A percentile compares a stretch with the other conserved stretches of the same genome.
These are phyloP conservation scores for Geotrichum aggregatum DNA, from an alignment of 1,139 yeast species.

Conservation along the genomic window DNA sequence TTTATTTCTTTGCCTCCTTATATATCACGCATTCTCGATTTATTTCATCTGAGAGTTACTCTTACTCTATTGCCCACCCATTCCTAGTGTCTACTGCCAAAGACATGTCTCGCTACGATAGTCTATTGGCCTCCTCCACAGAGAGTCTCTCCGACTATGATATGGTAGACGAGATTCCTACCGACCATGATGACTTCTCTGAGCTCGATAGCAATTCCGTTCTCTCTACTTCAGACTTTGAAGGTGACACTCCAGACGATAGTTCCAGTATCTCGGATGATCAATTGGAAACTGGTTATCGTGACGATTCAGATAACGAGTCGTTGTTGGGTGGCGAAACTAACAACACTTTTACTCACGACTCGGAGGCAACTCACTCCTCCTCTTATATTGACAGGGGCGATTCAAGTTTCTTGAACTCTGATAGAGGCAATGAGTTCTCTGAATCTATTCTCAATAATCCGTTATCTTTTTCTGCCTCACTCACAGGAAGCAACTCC, in stretches of 20 bases:
- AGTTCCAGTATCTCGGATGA: background rate
- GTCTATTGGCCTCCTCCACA: background rate
- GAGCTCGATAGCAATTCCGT: background rate
- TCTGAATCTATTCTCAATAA: background rate
- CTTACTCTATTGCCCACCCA: background rate
- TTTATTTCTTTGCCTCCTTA: background rate
- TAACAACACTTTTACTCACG: background rate
- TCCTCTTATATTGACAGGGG: background rate
- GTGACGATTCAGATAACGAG: background rate
- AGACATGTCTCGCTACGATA: background rate
- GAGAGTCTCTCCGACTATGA: conserved; percentile 3
- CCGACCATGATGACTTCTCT: background rate
- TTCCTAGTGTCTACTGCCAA: background rate
- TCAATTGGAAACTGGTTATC: background rate
- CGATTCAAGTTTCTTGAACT: background rate
- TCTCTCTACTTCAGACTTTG: background rate
- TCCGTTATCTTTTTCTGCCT: background rate
- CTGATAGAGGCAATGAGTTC: background rate
- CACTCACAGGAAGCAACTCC: conserved; percentile 3
- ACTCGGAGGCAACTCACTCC: background rate
- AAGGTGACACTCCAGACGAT: conserved; percentile 3
- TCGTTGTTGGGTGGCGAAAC: conserved; percentile 4
- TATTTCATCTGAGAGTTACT: background rate
- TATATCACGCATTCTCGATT: background rate
- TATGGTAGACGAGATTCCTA: background rate